Base-by-base conservation (phyloP, 1,284 basidiomycete genomes). In the Leccinum olivaceoglutinosum region DNA sequence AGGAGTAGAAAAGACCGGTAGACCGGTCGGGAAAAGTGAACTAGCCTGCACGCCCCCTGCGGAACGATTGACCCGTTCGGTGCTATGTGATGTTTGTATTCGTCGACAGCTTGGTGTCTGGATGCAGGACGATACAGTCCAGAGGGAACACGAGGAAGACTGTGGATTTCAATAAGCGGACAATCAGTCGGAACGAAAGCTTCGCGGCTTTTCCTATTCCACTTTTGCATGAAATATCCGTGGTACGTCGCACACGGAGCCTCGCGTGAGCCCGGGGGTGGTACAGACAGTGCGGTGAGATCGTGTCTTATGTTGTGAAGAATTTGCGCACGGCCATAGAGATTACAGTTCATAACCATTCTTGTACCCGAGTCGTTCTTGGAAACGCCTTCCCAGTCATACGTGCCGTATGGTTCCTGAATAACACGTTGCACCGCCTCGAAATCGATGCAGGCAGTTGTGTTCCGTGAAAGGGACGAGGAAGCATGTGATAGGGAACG, bases 281-380 rank as follows among this genome's bases (percentile, higher is more conserved):
- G 86, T 11, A 63, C 68, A 59, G 88, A 89, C 68, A 82, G 72
- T 2, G 88, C 87, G 0, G 84, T 83, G 25, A 92, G 74, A 71
- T 93, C 90, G 44, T 79, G 65, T 44, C 87, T 82, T 66, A 91
- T 80, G 39, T 75, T 75, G 63, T 79, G 80, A 56, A 93, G 76
- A 56, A 86, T 68, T 51, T 84, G 78, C 2, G 81, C 77, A n/a
- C 83, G 81, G 5, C 85, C 88, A 49, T 76, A 74, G 66, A 85
- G 79, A 69, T 82, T 82, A 62, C 65, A 75, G 67, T 85, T 87
- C 73, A 83, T 78, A 32, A 88, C 76, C 62, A 89, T 70, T 21
- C 84, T 72, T 34, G 72, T 75, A 62, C 74, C 79, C 60, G 79
- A 82, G 65, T 85, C 74, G 4, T 76, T 71, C 54, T 84, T 79